phyloP scores from a whole-genome alignment of 805 yeast species.

The Candida insectalens region DNA sequence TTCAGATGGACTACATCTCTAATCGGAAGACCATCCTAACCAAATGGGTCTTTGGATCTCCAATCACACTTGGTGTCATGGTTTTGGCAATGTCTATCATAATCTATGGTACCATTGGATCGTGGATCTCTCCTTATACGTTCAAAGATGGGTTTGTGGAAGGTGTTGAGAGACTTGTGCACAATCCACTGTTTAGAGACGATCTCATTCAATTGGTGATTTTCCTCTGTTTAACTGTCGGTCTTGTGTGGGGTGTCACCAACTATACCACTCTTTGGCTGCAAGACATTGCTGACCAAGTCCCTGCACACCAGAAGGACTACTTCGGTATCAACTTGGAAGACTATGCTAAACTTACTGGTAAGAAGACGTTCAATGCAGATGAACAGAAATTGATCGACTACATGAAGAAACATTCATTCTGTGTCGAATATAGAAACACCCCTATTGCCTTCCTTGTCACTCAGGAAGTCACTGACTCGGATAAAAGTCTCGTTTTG shows the following conservation, averaged over 20 bases:
- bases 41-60: conserved; percentile 36
- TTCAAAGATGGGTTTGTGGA: conserved; percentile 8
- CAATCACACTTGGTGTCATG: conserved; percentile 24
- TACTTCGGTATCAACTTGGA: conserved; percentile 45
- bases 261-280: conserved; percentile 40
- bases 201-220: conserved; percentile 28
- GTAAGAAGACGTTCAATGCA: conserved; percentile 10
- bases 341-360: conserved; percentile 24
- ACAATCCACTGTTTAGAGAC: conserved; percentile 14
- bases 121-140: conserved; percentile 15
- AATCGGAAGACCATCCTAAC: conserved; percentile 38
- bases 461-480: conserved; percentile 22
- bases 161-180: conserved; percentile 10
- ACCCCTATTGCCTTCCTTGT: conserved; percentile 61
- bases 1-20: conserved; percentile 53
- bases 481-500: conserved; percentile 23
- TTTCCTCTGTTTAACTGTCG: conserved; percentile 26
- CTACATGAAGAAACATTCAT: conserved; percentile 35
- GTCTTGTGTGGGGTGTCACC: conserved; percentile 30
- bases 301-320: conserved; percentile 24
- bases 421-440: conserved; percentile 52
- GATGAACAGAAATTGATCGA: conserved; percentile 10
- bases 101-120: conserved; percentile 10
- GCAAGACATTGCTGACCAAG: conserved; percentile 28
- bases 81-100: conserved; percentile 14